phyloP scores from a whole-genome alignment of 805 yeast genomes.

The Wickerhamiella nectarea region DNA sequence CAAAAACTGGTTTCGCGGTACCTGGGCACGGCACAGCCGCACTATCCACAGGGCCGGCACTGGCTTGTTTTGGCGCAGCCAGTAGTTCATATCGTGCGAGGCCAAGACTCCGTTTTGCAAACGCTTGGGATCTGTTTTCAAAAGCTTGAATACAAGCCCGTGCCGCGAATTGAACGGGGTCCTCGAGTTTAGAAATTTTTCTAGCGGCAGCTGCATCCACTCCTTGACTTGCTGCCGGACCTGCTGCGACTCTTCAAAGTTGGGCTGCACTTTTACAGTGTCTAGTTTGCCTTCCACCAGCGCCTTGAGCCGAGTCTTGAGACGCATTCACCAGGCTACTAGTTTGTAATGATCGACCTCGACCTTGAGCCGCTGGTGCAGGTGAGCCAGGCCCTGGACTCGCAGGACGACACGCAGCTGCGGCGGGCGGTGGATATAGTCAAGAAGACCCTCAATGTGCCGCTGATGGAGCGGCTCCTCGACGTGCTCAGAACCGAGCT shows the following conservation, averaged over 20 bases:
- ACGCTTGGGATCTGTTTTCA: slow-evolving; percentile 14
- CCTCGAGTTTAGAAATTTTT: slow-evolving; percentile 12
- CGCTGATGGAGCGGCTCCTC: not conserved
- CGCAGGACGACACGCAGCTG: not conserved
- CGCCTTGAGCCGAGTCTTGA: slow-evolving; percentile 8
- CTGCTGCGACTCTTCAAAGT: slow-evolving; percentile 11
- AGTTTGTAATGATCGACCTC: not conserved
- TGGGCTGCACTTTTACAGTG: slow-evolving; percentile 2
- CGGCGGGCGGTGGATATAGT: not conserved
- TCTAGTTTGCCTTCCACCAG: slow-evolving; percentile 9
- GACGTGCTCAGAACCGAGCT: not conserved
- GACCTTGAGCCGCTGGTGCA: not conserved
- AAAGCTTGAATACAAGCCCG: slow-evolving; percentile 18
- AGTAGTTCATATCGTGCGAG: slow-evolving; percentile 16
- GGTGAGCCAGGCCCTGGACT: not conserved
- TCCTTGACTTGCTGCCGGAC: slow-evolving; percentile 13
- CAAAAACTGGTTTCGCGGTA: slow-evolving; percentile 18
- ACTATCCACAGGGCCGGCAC: slow-evolving; percentile 20
- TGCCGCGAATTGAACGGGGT: slow-evolving; percentile 16
- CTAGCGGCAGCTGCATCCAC: slow-evolving; percentile 10
- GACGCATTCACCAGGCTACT: slow-evolving; percentile 1
- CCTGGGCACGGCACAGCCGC: slow-evolving; percentile 16
- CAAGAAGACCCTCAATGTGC: not conserved
- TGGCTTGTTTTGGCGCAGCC: slow-evolving; percentile 18
- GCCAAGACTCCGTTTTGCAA: slow-evolving; percentile 16